Percentiles rank a stretch among this genome's conserved stretches.
Conservation (phyloP, 768 basidiomycete genomes). For the Lactifluus hygrophoroides region DNA sequence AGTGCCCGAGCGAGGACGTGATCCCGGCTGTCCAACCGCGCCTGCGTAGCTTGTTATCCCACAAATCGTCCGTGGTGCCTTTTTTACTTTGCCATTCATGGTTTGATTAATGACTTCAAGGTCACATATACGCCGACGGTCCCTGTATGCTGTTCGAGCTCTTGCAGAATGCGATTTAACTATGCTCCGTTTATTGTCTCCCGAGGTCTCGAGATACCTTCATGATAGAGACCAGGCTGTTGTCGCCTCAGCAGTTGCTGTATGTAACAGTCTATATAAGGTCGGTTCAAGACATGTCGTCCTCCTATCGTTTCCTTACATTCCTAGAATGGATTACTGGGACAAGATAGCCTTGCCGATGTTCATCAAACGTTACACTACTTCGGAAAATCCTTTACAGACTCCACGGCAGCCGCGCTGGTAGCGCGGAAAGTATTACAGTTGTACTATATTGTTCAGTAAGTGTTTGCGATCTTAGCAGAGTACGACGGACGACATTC, state of each 20-base stretch:
- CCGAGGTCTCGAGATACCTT: slow-evolving; percentile 14
- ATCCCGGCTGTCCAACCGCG: slow-evolving; percentile 68
- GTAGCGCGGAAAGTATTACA: slow-evolving; percentile 9
- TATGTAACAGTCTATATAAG: slow-evolving; percentile 11
- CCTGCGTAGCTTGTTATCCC: slow-evolving; percentile 56
- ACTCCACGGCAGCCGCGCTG: neutral
- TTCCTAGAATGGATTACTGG: slow-evolving; percentile 16
- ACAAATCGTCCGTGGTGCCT: slow-evolving; percentile 65
- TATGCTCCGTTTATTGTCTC: slow-evolving; percentile 6
- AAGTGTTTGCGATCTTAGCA: neutral
- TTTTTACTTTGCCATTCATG: neutral
- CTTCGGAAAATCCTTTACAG: neutral
- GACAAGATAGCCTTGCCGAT: neutral
- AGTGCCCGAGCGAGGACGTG: slow-evolving; percentile 52
- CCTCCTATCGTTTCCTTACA: neutral
- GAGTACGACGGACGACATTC: neutral
- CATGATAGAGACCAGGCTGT: slow-evolving; percentile 15
- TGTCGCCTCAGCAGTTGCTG: slow-evolving; percentile 9
- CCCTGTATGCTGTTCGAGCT: slow-evolving; percentile 12
- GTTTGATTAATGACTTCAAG: neutral
- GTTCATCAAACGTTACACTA: neutral
- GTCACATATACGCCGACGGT: slow-evolving; percentile 4
- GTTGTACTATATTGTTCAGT: slow-evolving; percentile 9
- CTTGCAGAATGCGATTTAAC: slow-evolving; percentile 11
- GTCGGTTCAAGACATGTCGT: slow-evolving; percentile 4